Conservation (phyloP, 1,284 basidiomycete genomes). For the Marasmius oreades region DNA sequence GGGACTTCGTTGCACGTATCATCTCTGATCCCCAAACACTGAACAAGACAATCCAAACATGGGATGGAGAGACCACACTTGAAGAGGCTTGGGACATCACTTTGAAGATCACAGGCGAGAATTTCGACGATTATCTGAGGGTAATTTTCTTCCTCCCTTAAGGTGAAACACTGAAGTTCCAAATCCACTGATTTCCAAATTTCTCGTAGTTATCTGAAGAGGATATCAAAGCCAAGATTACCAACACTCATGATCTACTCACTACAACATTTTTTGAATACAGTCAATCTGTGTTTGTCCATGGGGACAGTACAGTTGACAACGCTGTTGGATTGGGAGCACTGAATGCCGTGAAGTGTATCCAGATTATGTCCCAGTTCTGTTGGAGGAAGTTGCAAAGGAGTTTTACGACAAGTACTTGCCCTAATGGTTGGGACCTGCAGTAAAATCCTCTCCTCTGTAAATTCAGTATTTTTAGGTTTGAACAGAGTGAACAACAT, state of each 20-base stretch:
- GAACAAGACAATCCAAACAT: slow-evolving; percentile 4
- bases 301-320: neutral
- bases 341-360: neutral
- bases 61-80: neutral
- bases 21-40: slow-evolving; percentile 15
- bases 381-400: neutral
- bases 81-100: neutral
- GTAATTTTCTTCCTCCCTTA: too few relatives aligned
- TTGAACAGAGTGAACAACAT: too few relatives aligned
- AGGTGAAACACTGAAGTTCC: too few relatives aligned
- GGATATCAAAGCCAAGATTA: neutral
- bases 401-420: neutral
- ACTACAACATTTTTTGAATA: neutral
- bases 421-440: too few relatives aligned
- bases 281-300: neutral
- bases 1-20: slow-evolving; percentile 13
- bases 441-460: too few relatives aligned
- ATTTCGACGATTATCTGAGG: neutral
- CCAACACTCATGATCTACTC: neutral
- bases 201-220: neutral
- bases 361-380: neutral
- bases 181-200: neutral
- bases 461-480: too few relatives aligned
- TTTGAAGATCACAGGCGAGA: neutral
- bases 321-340: slow-evolving; percentile 1